Evolutionary conservation across 108 stramenopile genomes (phyloP), one percentile per base, ranked within the genome.

Genomic region (Skeletonema potamos): DNA sequence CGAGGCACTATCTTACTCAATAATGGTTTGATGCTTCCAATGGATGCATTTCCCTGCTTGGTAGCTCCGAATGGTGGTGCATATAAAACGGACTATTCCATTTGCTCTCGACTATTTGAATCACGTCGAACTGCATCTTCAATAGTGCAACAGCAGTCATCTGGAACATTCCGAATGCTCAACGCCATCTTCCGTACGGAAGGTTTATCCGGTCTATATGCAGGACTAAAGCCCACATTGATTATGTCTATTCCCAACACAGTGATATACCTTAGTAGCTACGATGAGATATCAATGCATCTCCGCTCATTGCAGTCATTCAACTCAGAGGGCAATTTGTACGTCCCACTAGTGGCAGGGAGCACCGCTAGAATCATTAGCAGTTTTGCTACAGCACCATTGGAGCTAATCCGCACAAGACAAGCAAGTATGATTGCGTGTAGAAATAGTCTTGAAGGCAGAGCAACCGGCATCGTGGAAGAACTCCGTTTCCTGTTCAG

Each of bases 241-340:
- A 66, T 74, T 29, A 94, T 95, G 86, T 85, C 84, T 27, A 80
- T 94, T 2, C 94, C 96, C 9, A 92, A 90, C 72, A 97, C 97
- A 3, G 92, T 93, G 12, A 58, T 98, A 13, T 97, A 98, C 67
- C 97, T 96, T 69, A 75, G 92, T 4, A 68, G 84, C 1, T 99
- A 99, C 70, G 98, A 98, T 48, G 87, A 89, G 58, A 69, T 92
- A 18, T 60, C 81, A 13, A 33, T 58, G 18, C 22, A 27, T 22
- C 11, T 71, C 46, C 58, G 62, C 7, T 22, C 26, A 26, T 20
- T 39, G 41, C 61, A 39, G 17, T 43, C 24, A 13, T 32, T 18
- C 33, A 32, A 39, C 20, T 39, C 18, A 11, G 13, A 24, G 61
- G 55, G 29, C 55, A 32, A 13, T 7, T 4, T 5, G 39, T 73